Base-by-base conservation (phyloP, 2,329 filamentous ascomycete genomes). In the Ciborinia camelliae region DNA sequence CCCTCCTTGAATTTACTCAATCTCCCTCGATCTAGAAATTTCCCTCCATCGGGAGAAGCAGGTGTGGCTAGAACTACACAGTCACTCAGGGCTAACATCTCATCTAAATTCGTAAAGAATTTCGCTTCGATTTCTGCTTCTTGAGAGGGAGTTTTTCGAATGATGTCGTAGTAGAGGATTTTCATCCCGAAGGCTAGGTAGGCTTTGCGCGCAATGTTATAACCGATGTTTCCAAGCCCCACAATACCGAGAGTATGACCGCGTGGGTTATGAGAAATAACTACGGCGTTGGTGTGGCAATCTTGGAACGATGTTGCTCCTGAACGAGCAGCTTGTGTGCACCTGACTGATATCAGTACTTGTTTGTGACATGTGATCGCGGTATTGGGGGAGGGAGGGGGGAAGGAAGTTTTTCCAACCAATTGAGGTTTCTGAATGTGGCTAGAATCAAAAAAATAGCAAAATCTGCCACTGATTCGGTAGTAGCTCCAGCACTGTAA, bases 391-490 rank as follows among this genome's bases (percentile, higher is more conserved):
- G 12, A 30, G n/a, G n/a, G 30, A 15, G 18, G 18, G 15, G 28
- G 2, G 15, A 26, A 26, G n/a, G n/a, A n/a, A n/a, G n/a, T n/a
- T n/a, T n/a, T n/a, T 26, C 14, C 12, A 30, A 87, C 84, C 87
- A 90, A 1, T 84, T 81, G 15, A 92, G 81, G 53, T 85, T 81
- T 60, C 89, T 86, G 78, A 91, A 92, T 18, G 84, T 86, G 10
- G 84, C 83, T 58, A 92, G 83, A 69, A 92, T 84, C 70, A 89
- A 82, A 71, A 86, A 87, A 48, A 90, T 80, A 23, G 87, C 85
- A 67, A 90, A 85, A 75, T 92, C 90, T 59, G 89, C 88, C 1
- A 91, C 89, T 5, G 88, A 85, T 71, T 92, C 89, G 8, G 87
- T 87, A 43, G 87, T 88, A 0, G 89, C 88, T 1, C 86, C 81